These are phyloP conservation scores for Penicillium aurantiogriseum DNA, from an alignment of 2,329 filamentous ascomycete genomes.

Conservation along the genomic window DNA sequence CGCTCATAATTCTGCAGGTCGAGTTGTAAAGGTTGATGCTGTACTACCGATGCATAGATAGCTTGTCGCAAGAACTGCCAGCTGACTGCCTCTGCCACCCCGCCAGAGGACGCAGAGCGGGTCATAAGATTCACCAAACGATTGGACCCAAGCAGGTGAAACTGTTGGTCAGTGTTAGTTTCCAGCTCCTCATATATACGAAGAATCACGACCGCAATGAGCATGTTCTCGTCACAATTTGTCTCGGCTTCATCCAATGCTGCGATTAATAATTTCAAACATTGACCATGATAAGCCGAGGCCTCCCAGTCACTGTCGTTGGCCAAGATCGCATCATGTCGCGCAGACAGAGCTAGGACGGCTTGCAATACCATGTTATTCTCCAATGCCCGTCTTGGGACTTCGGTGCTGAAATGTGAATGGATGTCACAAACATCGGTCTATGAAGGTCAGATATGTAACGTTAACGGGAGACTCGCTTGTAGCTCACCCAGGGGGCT, in stretches of 20 bases:
- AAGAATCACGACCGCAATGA: slow-evolving; percentile 51
- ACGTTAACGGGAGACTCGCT: not conserved
- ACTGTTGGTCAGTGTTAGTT: slow-evolving; percentile 32
- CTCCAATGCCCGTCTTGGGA: slow-evolving; percentile 48
- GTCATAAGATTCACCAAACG: slow-evolving; percentile 41
- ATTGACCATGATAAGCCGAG: slow-evolving; percentile 47
- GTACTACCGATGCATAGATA: slow-evolving; percentile 42
- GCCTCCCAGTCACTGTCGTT: slow-evolving; percentile 44
- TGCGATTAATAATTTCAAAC: slow-evolving; percentile 48
- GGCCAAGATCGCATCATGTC: slow-evolving; percentile 44
- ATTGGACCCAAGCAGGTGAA: slow-evolving; percentile 42
- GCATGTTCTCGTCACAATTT: slow-evolving; percentile 48
- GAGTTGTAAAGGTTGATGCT: slow-evolving; percentile 39
- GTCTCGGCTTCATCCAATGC: slow-evolving; percentile 45
- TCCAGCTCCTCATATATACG: slow-evolving; percentile 50
- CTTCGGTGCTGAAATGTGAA: slow-evolving; percentile 46
- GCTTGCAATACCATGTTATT: slow-evolving; percentile 50
- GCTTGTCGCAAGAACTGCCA: slow-evolving; percentile 46
- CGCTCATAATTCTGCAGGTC: slow-evolving; percentile 41
- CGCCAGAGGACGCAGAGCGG: slow-evolving; percentile 41
- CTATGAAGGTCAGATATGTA: slow-evolving; percentile 17
- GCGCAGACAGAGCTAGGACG: slow-evolving; percentile 48
- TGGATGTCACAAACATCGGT: slow-evolving; percentile 37
- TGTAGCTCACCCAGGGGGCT: slow-evolving; percentile 32
- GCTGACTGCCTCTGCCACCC: slow-evolving; percentile 42